A percentile compares a stretch with the other conserved stretches of the same genome.
phyloP scores from a whole-genome alignment of 192 early-diverging fungal genomes.

The Kappamyces sp. region DNA sequence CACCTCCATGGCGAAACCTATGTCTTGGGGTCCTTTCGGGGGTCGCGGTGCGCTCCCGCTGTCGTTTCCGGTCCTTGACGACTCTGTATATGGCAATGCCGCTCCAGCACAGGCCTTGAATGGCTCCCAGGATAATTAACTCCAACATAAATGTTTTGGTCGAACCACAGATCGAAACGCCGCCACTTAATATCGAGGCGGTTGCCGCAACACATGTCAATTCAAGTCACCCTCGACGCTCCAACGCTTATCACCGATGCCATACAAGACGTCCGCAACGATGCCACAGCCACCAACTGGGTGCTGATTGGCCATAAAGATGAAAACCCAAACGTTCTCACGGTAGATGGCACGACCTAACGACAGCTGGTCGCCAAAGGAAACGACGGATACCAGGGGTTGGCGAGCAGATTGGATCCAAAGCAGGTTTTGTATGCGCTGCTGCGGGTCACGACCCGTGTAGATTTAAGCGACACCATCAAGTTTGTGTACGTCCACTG shows the following conservation, averaged over 20 bases:
- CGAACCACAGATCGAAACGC: no score
- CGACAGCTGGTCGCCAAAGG: slow-evolving; percentile 13
- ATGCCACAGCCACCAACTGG: slow-evolving; percentile 31
- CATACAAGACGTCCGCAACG: slow-evolving; percentile 27
- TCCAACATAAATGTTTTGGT: no score
- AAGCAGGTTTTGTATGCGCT: slow-evolving; percentile 29
- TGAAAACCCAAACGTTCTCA: slow-evolving; percentile 20
- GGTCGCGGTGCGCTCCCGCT: no score
- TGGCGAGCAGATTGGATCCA: slow-evolving; percentile 6
- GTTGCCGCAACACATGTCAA: slow-evolving; percentile 11
- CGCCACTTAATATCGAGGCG: background rate
- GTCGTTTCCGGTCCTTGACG: no score
- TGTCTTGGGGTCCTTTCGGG: no score
- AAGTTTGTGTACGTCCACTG: slow-evolving; percentile 36
- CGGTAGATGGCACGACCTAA: background rate
- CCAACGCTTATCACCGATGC: slow-evolving; percentile 12
- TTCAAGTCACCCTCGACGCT: slow-evolving; percentile 5
- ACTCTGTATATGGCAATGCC: no score
- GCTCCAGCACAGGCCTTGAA: no score
- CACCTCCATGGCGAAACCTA: no score
- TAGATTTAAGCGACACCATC: slow-evolving; percentile 25
- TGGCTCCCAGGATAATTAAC: no score
- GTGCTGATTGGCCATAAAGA: slow-evolving; percentile 24
- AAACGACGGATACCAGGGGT: slow-evolving; percentile 21
- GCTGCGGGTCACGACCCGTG: slow-evolving; percentile 21